Evolutionary conservation across 441 rosid species (phyloP), one percentile per base, ranked within the genome.

Genomic region (Gossypium lobatum): DNA sequence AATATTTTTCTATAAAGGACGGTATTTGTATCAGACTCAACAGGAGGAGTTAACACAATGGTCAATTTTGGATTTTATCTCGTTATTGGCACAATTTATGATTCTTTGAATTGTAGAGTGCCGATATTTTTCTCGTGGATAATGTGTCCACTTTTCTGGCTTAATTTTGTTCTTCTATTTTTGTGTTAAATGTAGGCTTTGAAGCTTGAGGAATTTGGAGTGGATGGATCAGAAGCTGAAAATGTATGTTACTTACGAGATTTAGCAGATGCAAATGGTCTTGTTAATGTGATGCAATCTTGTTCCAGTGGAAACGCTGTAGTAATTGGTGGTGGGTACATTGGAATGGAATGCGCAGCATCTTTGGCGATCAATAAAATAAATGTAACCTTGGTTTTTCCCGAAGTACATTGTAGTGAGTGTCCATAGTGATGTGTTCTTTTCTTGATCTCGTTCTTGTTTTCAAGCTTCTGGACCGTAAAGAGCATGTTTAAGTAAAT

Each of bases 261-360:
- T 83, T 39, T 93, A 75, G 86, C 90, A 3, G 96, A 92, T 73
- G 98, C 99, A 78, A 87, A 91, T 76, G 86, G 96, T 83, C 83
- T 95, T 73, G 91, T 87, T 23, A 83, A 84, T 58, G 90, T 80
- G 67, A 89, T 89, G 78, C 79, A 85, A 75, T 86, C 96, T 64
- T 88, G 84, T 78, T 17, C 81, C 58, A 86, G 87, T 62, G 93
- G 95, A 63, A 87, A 91, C 80, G 97, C 98, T 62, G 89, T 95
- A 74, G 93, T 95, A 63, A 95, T 95, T 0, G 99, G 98, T 8
- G 98, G 97, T 77, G 99, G 99, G 78, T 95, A 95, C 77, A 89
- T 95, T 46, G 97, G 98, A 83, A 95, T 95, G 99, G 99, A 95
- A 78, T 91, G 99, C 77, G 96, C 99, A 64, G 97, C 98, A 71